Percentiles rank a stretch among this genome's conserved stretches.
Conservation (phyloP, 768 basidiomycete species). For the Naematelia aurantialba region DNA sequence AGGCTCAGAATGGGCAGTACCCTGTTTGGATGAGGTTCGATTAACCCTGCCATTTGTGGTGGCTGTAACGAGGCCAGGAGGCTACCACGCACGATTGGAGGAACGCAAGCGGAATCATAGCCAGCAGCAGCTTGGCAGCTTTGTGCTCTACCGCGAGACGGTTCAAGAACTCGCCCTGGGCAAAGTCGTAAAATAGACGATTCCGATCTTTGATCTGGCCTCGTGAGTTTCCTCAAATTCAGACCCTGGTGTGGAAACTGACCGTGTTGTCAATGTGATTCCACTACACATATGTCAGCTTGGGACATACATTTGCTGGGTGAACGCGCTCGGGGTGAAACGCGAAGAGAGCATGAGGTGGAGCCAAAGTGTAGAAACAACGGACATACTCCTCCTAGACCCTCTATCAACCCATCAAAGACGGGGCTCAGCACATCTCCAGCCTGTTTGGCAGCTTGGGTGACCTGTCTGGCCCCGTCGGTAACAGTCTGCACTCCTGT, state of each 20-base stretch:
- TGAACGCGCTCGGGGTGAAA: no score
- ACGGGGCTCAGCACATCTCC: constrained; percentile 14
- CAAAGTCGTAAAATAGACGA: constrained; percentile 31
- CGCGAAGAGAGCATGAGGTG: no score
- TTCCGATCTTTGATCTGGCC: constrained; percentile 31
- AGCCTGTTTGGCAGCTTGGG: constrained; percentile 19
- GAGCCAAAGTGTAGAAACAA: no score
- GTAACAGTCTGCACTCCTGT: not conserved
- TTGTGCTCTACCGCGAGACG: constrained; percentile 18
- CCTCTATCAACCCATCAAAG: constrained; percentile 20
- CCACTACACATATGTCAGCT: constrained; percentile 19
- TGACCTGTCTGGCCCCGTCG: constrained; percentile 5
- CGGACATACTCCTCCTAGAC: constrained; percentile 36
- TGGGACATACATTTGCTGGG: no score
- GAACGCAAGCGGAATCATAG: constrained; percentile 22
- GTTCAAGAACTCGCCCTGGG: constrained; percentile 28
- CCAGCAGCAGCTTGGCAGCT: constrained; percentile 31
- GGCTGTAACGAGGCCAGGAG: no score
- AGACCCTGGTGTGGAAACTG: no score
- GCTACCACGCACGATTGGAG: constrained; percentile 30
- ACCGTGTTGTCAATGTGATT: constrained; percentile 26
- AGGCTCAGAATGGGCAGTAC: constrained; percentile 35
- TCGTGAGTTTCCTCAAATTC: no score
- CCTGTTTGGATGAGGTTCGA: no score
- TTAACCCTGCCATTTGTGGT: no score